Evolutionary conservation across 75 land plant species (phyloP).

Genomic region (Pinus albicaulis): DNA sequence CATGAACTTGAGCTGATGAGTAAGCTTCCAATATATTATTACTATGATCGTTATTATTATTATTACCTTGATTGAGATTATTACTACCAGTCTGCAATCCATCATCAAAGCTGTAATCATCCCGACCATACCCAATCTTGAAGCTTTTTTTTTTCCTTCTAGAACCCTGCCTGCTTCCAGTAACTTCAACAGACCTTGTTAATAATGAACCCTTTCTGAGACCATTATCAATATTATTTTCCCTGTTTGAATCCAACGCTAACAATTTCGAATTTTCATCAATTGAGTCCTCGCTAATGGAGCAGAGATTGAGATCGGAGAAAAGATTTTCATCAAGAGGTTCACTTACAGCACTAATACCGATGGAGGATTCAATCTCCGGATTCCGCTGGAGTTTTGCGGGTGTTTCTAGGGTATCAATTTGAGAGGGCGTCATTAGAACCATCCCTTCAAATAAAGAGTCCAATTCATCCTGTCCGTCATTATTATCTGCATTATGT

Average conservation of each 20-base stretch:
- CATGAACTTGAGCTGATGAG: not conserved
- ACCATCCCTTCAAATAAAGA: conserved; percentile 12
- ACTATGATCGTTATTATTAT: not conserved
- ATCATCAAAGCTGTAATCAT: conserved; percentile 7
- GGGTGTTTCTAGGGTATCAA: not conserved
- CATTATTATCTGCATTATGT: not conserved
- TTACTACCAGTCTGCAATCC: not conserved
- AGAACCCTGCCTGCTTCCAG: conserved; percentile 4
- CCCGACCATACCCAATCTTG: conserved; percentile 47
- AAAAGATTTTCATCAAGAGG: conserved; percentile 54
- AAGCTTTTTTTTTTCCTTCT: conserved; percentile 36
- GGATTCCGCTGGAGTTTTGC: not conserved
- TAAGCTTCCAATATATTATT: conserved; percentile 1
- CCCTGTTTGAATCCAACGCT: conserved; percentile 32
- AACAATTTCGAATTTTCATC: not conserved
- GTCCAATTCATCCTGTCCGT: not conserved
- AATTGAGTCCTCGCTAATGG: conserved; percentile 6
- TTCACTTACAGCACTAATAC: conserved; percentile 4
- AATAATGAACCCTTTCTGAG: not conserved
- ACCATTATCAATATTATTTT: conserved; percentile 1
- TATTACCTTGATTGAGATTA: conserved; percentile 7
- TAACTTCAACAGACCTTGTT: not conserved
- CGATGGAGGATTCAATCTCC: not conserved
- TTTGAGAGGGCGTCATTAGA: conserved; percentile 3
- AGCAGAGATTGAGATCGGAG: conserved; percentile 45